Conservation (phyloP, 2,329 filamentous ascomycete species). For the Colletotrichum eremochloae region DNA sequence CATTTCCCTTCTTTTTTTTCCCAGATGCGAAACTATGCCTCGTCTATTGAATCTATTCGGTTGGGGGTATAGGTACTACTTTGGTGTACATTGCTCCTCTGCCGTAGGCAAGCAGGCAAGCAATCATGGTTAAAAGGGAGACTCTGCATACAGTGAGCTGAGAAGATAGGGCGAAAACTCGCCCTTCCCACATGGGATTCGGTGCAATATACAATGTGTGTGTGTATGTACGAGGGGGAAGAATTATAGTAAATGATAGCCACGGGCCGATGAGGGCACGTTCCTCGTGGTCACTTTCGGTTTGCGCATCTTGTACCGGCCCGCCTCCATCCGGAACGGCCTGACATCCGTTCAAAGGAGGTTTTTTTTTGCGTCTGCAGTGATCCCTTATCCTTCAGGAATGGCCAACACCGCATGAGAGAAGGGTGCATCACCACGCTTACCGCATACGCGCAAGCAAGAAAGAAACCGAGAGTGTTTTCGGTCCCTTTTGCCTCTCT, state of each 20-base stretch:
- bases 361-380: background rate
- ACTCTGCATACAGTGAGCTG: constrained; percentile 23
- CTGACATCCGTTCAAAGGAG: constrained; percentile 3
- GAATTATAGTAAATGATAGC: background rate
- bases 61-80: constrained; percentile 2
- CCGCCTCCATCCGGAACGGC: constrained; percentile 18
- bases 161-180: constrained; percentile 7
- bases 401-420: background rate
- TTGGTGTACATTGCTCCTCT: background rate
- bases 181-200: background rate
- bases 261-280: background rate
- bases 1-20: too few species aligned
- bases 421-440: background rate
- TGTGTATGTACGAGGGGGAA: background rate
- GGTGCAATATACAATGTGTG: constrained; percentile 16
- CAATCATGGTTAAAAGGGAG: background rate
- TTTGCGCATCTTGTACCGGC: background rate
- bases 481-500: background rate
- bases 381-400: background rate
- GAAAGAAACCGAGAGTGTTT: background rate
- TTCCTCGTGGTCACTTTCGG: background rate
- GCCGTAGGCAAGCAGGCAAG: background rate
- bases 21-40: background rate
- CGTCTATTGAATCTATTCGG: background rate
- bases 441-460: background rate